Conservation (phyloP, 306 rosid genomes). For the Malus sieversii region DNA sequence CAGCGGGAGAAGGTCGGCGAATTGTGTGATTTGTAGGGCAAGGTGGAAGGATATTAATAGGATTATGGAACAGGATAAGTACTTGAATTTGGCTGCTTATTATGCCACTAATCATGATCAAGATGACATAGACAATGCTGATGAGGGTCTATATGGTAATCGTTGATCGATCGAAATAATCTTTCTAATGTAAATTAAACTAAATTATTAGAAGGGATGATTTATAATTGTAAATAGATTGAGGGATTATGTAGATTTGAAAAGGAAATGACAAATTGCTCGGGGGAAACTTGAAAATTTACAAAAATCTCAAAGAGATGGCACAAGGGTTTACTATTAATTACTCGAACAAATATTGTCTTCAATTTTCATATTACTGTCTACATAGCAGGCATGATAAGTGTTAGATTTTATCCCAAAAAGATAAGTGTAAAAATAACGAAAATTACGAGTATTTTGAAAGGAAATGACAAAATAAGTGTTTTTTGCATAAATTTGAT, state of each 20-base stretch:
- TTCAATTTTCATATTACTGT: no score
- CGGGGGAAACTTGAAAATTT: neutral
- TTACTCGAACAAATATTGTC: no score
- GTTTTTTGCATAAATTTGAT: neutral
- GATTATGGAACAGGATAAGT: slow-evolving; percentile 31
- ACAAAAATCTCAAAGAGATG: neutral
- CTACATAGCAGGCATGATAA: no score
- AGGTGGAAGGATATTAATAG: slow-evolving; percentile 46
- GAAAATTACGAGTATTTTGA: neutral
- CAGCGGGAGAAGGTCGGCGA: slow-evolving; percentile 44
- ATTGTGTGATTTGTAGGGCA: slow-evolving; percentile 86
- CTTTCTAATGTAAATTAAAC: neutral
- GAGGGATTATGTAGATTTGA: neutral
- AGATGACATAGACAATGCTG: neutral
- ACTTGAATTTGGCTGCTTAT: slow-evolving; percentile 69
- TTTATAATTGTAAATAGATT: neutral
- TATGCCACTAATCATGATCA: slow-evolving; percentile 23
- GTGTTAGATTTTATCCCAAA: no score
- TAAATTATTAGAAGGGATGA: neutral
- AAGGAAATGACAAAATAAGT: neutral
- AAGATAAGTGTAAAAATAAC: no score
- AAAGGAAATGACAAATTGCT: neutral
- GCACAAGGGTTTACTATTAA: neutral
- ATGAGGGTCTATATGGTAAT: slow-evolving; percentile 1
- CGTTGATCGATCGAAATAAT: neutral